These are phyloP conservation scores for Bolboschoenus planiculmis DNA, from an alignment of 176 grass and related monocot genomes.

Conservation along the genomic window DNA sequence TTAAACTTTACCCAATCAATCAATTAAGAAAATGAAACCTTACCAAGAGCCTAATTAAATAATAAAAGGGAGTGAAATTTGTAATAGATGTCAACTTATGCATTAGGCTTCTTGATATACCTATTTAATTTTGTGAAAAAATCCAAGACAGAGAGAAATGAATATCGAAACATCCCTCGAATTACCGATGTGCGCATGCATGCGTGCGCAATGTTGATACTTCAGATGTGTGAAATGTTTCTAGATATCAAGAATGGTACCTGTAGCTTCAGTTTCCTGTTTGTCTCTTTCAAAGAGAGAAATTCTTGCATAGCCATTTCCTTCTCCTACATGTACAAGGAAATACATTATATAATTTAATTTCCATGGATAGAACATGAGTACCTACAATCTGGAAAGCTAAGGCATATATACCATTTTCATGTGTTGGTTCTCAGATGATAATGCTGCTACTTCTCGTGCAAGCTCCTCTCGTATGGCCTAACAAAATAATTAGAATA, in stretches of 20 bases:
- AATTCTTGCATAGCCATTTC: slow-evolving; percentile 61
- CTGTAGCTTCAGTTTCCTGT: slow-evolving; percentile 80
- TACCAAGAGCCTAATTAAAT: neutral
- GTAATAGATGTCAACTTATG: neutral
- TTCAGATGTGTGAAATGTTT: neutral
- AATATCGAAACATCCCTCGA: neutral
- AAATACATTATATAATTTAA: neutral
- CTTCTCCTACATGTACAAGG: slow-evolving; percentile 52
- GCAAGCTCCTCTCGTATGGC: slow-evolving; percentile 64
- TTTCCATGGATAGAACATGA: neutral
- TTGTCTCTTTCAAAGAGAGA: slow-evolving; percentile 59
- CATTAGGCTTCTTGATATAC: no score
- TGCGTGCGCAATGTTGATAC: neutral
- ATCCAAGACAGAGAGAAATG: neutral
- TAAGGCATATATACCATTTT: slow-evolving; percentile 48
- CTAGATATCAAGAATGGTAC: slow-evolving; percentile 10
- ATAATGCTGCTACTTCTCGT: slow-evolving; percentile 53
- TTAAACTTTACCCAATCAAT: neutral
- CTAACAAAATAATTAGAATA: slow-evolving; percentile 24
- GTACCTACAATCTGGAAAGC: neutral
- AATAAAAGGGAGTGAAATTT: neutral
- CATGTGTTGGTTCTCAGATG: slow-evolving; percentile 65
- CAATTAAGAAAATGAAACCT: neutral
- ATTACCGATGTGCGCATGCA: no score
- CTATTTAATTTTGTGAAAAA: neutral